A percentile compares a stretch with the other conserved stretches of the same genome.
phyloP scores from a whole-genome alignment of 2,329 filamentous ascomycete species.

The Alternaria tenuissima region DNA sequence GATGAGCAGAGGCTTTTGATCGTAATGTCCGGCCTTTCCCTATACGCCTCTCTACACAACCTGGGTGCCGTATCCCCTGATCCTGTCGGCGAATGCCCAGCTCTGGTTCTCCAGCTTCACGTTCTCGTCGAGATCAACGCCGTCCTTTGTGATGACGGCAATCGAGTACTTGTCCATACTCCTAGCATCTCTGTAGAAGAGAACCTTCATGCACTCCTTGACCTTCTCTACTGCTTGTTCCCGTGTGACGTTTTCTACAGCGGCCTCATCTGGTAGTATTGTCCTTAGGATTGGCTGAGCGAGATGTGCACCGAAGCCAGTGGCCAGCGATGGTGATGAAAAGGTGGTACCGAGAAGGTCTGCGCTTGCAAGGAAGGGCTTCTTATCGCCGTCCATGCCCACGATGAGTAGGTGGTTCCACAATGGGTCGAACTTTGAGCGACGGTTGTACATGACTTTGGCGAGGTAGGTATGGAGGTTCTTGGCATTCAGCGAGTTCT shows the following conservation, averaged over 20 bases:
- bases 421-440: conserved; percentile 93
- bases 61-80: conserved; percentile 95
- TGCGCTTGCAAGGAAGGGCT: conserved; percentile 89
- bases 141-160: conserved; percentile 86
- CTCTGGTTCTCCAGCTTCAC: conserved; percentile 94
- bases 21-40: not conserved
- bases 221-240: conserved; percentile 83
- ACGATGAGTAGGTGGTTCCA: conserved; percentile 97
- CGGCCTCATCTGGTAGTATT: conserved; percentile 82
- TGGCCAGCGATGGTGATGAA: conserved; percentile 85
- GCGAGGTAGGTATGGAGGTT: conserved; percentile 97
- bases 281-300: conserved; percentile 90
- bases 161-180: conserved; percentile 92
- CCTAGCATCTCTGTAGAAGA: conserved; percentile 96
- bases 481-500: conserved; percentile 76
- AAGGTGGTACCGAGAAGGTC: conserved; percentile 95
- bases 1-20: conserved; percentile 7
- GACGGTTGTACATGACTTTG: conserved; percentile 95
- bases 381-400: conserved; percentile 77
- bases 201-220: conserved; percentile 96
- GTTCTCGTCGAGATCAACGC: conserved; percentile 80
- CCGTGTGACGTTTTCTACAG: conserved; percentile 73
- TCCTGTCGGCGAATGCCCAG: conserved; percentile 96
- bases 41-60: conserved; percentile 28
- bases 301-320: conserved; percentile 91